Percentiles rank a stretch among this genome's conserved stretches.
phyloP scores from a whole-genome alignment of 2,329 filamentous ascomycete genomes.

The Aureobasidium namibiae region DNA sequence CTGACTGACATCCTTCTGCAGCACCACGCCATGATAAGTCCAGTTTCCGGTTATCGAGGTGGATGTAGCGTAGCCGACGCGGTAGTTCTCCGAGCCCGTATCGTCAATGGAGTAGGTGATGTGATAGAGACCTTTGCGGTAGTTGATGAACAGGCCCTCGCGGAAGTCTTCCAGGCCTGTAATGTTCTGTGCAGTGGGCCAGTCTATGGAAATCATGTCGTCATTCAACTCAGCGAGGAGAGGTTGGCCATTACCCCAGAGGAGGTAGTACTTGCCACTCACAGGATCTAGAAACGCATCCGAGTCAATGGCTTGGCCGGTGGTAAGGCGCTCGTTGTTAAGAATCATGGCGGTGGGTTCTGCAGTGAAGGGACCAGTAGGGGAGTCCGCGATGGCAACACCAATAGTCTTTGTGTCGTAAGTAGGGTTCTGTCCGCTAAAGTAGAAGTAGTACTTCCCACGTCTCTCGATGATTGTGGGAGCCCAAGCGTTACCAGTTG shows the following conservation, averaged over 20 bases:
- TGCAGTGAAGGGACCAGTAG: slow-evolving; percentile 22
- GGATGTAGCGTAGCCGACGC: slow-evolving; percentile 40
- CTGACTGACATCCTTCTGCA: slow-evolving; percentile 34
- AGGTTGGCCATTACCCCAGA: slow-evolving; percentile 33
- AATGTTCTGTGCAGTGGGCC: slow-evolving; percentile 27
- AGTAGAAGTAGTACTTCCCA: slow-evolving; percentile 26
- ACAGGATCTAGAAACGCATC: slow-evolving; percentile 21
- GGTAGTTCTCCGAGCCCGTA: slow-evolving; percentile 39
- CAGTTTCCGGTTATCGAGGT: slow-evolving; percentile 34
- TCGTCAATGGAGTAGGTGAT: slow-evolving; percentile 43
- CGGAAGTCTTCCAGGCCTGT: slow-evolving; percentile 35
- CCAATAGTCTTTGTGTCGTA: slow-evolving; percentile 24
- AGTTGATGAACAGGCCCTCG: slow-evolving; percentile 38
- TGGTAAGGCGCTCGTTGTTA: slow-evolving; percentile 20
- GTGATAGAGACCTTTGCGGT: slow-evolving; percentile 40
- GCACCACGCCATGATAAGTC: slow-evolving; percentile 37
- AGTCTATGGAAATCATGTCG: slow-evolving; percentile 40
- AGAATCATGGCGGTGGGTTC: slow-evolving; percentile 21
- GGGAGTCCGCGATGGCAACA: slow-evolving; percentile 20
- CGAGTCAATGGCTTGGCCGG: slow-evolving; percentile 23
- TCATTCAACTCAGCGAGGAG: slow-evolving; percentile 37
- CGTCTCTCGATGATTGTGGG: slow-evolving; percentile 21
- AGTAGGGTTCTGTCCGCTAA: slow-evolving; percentile 23
- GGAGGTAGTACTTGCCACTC: slow-evolving; percentile 22
- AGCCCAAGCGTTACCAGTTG: slow-evolving; percentile 31